Percentiles rank a stretch among this genome's conserved stretches.
Evolutionary conservation across 352 stramenopile species (phyloP).

Genomic region (Phytophthora foliorum): DNA sequence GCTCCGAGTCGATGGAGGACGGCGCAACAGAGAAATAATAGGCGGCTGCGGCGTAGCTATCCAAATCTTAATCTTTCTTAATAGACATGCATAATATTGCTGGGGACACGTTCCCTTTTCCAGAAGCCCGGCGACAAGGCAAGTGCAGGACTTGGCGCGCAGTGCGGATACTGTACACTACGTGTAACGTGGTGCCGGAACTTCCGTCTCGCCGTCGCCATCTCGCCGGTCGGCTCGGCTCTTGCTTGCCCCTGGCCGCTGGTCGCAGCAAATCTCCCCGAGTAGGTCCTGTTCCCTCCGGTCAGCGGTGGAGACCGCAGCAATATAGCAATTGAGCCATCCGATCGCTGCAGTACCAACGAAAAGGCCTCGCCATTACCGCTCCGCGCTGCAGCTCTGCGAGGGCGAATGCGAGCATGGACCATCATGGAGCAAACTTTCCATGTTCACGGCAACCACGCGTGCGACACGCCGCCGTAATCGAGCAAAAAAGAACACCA

Average conservation of each 20-base stretch:
- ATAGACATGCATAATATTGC: constrained; percentile 2
- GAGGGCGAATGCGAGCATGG: not conserved
- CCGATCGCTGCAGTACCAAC: not conserved
- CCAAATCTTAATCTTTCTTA: too few relatives aligned
- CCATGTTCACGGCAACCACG: not conserved
- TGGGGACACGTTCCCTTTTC: too few relatives aligned
- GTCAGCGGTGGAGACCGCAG: too few relatives aligned
- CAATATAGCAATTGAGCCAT: too few relatives aligned
- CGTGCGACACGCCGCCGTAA: not conserved
- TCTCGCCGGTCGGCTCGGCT: not conserved
- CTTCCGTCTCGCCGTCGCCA: not conserved
- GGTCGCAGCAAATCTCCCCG: not conserved
- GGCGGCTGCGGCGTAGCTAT: not conserved
- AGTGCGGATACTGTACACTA: too few relatives aligned
- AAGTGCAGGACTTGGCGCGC: too few relatives aligned
- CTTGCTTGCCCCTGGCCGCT: not conserved
- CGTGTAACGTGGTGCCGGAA: too few relatives aligned
- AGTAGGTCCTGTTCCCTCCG: not conserved
- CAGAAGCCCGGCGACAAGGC: too few relatives aligned
- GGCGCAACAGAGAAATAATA: constrained; percentile 1
- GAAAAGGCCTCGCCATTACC: not conserved
- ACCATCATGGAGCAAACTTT: not conserved
- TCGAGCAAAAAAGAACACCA: not conserved
- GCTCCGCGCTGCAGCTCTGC: not conserved
- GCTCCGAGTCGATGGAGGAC: constrained; percentile 24